phyloP scores from a whole-genome alignment of 257 asterid species.

The Mitragyna speciosa region DNA sequence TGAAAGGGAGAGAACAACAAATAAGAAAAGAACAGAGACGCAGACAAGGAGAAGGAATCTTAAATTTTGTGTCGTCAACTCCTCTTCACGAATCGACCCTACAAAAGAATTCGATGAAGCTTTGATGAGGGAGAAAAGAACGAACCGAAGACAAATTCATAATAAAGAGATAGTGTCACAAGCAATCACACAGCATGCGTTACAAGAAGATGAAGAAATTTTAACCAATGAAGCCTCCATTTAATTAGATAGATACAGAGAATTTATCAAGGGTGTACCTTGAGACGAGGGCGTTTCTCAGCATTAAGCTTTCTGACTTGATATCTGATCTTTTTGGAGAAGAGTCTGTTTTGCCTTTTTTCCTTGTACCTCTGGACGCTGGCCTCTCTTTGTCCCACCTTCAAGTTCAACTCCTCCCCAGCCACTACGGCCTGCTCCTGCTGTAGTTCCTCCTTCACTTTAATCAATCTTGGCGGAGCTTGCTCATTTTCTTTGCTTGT shows the following conservation, averaged over 20 bases:
- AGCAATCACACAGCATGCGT: background rate
- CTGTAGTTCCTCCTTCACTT: slow-evolving; percentile 26
- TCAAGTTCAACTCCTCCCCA: slow-evolving; percentile 4
- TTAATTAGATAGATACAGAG: too few species aligned
- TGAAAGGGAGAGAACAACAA: background rate
- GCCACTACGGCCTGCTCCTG: background rate
- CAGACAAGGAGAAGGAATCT: background rate
- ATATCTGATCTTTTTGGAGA: slow-evolving; percentile 67
- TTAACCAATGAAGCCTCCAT: too few species aligned
- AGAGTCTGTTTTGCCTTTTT: slow-evolving; percentile 78
- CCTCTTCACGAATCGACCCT: slow-evolving; percentile 93
- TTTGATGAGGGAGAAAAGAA: background rate
- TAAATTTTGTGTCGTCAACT: slow-evolving; percentile 28
- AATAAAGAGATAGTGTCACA: too few species aligned
- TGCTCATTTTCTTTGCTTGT: slow-evolving; percentile 18
- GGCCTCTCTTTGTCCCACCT: slow-evolving; percentile 58
- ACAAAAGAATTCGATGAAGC: slow-evolving; percentile 16
- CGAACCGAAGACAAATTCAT: background rate
- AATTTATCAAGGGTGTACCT: slow-evolving; percentile 38
- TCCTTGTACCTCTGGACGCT: slow-evolving; percentile 85
- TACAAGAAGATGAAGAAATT: background rate
- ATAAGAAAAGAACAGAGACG: too few species aligned
- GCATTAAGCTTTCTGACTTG: slow-evolving; percentile 88
- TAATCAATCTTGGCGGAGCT: background rate
- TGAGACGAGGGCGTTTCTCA: slow-evolving; percentile 88